Percentiles rank a stretch among this genome's conserved stretches.
Conservation (phyloP, 257 asterid species). For the Catharanthus roseus region DNA sequence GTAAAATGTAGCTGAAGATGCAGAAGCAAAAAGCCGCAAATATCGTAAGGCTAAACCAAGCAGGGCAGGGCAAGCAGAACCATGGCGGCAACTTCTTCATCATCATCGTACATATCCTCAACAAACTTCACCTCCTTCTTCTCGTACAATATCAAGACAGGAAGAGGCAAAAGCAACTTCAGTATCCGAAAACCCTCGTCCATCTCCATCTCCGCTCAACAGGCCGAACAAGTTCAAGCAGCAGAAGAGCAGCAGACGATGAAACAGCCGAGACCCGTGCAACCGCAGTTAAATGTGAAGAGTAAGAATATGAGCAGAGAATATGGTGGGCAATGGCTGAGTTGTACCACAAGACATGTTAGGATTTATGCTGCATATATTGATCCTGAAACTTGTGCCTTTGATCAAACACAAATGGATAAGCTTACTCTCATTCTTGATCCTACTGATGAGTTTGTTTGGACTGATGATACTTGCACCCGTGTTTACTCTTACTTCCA, state of each 20-base stretch:
- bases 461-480: slow-evolving; percentile 69
- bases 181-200: slow-evolving; percentile 24
- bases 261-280: slow-evolving; percentile 55
- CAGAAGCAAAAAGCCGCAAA: too few species aligned
- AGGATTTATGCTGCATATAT: slow-evolving; percentile 79
- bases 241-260: slow-evolving; percentile 20
- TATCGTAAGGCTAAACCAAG: too few species aligned
- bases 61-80: too few species aligned
- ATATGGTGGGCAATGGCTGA: slow-evolving; percentile 86
- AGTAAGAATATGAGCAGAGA: slow-evolving; percentile 68
- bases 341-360: slow-evolving; percentile 75
- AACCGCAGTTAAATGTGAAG: slow-evolving; percentile 53
- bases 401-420: slow-evolving; percentile 81
- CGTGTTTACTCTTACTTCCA: slow-evolving; percentile 80
- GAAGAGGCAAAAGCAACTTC: too few species aligned
- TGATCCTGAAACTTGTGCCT: slow-evolving; percentile 71
- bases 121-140: slow-evolving; percentile 3
- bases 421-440: slow-evolving; percentile 83
- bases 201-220: slow-evolving; percentile 47
- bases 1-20: background rate
- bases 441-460: slow-evolving; percentile 78
- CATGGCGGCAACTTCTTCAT: slow-evolving; percentile 6
- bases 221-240: slow-evolving; percentile 38
- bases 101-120: background rate
- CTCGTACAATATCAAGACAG: background rate